These are phyloP conservation scores for Ophiostoma ulmi DNA, from an alignment of 2,329 filamentous ascomycete species.

Conservation along the genomic window DNA sequence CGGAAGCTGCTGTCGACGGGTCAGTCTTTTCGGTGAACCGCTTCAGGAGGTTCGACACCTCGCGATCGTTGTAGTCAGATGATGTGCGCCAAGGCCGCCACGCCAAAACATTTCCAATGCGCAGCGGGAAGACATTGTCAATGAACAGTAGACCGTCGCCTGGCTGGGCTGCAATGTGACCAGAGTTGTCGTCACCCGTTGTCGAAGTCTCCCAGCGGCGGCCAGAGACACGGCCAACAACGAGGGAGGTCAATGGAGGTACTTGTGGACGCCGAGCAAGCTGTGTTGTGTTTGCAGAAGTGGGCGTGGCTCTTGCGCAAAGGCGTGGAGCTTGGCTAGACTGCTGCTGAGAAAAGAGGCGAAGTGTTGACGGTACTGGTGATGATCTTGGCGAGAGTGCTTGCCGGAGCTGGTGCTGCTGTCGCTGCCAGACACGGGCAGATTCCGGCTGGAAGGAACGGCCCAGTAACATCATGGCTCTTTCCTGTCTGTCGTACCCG, in stretches of 20 bases:
- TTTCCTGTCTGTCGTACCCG: constrained; percentile 10
- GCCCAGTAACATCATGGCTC: constrained; percentile 19
- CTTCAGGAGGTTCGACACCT: constrained; percentile 48
- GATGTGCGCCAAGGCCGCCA: constrained; percentile 43
- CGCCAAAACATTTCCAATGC: constrained; percentile 49
- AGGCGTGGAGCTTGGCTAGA: background rate
- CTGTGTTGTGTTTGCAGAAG: background rate
- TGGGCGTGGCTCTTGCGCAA: background rate
- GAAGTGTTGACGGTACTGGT: background rate
- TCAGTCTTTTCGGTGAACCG: constrained; percentile 49
- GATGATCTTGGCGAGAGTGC: background rate
- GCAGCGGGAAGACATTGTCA: constrained; percentile 84
- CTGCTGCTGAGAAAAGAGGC: background rate
- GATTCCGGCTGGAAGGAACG: constrained; percentile 24
- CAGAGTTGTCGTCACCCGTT: constrained; percentile 60
- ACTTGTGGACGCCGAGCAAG: background rate
- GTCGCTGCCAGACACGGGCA: constrained; percentile 17
- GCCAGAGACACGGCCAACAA: background rate
- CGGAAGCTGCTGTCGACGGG: constrained; percentile 14
- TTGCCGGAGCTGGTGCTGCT: constrained; percentile 8
- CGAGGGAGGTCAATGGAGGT: background rate
- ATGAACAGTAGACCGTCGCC: constrained; percentile 86
- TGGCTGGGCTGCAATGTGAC: constrained; percentile 70
- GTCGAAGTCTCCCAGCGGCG: constrained; percentile 42
- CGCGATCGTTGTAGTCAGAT: constrained; percentile 35